Evolutionary conservation across 1,139 yeast genomes (phyloP).

Genomic region (Diutina pseudorugosa): DNA sequence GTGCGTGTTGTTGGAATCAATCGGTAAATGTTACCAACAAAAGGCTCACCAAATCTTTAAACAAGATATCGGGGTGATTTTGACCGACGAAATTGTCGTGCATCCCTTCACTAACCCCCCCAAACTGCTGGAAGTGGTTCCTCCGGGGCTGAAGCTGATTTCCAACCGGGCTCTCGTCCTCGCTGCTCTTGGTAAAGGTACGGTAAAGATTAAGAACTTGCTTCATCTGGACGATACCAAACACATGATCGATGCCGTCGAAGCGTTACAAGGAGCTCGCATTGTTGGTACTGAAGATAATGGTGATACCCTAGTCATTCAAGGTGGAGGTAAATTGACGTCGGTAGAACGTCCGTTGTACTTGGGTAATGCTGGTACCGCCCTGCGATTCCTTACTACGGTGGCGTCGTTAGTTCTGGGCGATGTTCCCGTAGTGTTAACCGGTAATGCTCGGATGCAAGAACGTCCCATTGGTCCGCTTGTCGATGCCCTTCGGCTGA

Average conservation of each 20-base stretch:
- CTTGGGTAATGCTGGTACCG: constrained; percentile 97
- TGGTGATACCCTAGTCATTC: constrained; percentile 76
- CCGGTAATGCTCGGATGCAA: constrained; percentile 96
- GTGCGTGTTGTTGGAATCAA: constrained; percentile 69
- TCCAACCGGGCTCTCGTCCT: constrained; percentile 88
- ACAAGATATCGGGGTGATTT: constrained; percentile 65
- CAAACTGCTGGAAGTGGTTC: constrained; percentile 32
- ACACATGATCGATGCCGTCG: constrained; percentile 85
- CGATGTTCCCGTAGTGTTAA: constrained; percentile 44
- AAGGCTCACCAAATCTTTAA: constrained; percentile 80
- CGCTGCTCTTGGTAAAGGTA: constrained; percentile 86
- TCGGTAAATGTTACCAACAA: constrained; percentile 82
- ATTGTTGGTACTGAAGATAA: constrained; percentile 64
- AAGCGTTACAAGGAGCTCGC: constrained; percentile 68
- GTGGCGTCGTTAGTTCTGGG: constrained; percentile 68
- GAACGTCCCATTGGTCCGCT: constrained; percentile 96
- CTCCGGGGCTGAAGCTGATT: constrained; percentile 97
- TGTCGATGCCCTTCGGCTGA: constrained; percentile 75
- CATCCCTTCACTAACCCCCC: constrained; percentile 35
- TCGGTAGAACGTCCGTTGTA: constrained; percentile 57
- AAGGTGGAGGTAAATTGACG: constrained; percentile 71
- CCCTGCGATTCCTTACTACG: constrained; percentile 86
- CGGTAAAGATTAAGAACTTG: constrained; percentile 70
- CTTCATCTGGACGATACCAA: constrained; percentile 94
- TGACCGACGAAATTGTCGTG: constrained; percentile 76